Percentiles rank a stretch among this genome's conserved stretches.
phyloP scores from a whole-genome alignment of 768 basidiomycete species.

The Calocybe cyanea region DNA sequence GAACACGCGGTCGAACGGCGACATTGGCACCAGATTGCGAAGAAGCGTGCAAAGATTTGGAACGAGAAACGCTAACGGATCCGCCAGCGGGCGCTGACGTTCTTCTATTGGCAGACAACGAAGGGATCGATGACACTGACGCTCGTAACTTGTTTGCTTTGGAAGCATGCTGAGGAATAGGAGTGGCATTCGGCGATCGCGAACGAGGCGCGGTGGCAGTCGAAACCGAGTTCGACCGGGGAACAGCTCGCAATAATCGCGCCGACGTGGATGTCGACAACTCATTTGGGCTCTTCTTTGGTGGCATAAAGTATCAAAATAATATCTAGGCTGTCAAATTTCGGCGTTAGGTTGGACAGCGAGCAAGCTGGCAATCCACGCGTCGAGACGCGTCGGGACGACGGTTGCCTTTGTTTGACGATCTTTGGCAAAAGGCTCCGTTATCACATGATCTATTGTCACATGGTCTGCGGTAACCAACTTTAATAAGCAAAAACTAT shows the following conservation, averaged over 20 bases:
- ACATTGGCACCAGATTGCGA: conserved; percentile 12
- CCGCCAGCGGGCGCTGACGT: conserved; percentile 35
- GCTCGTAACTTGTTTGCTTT: conserved; percentile 26
- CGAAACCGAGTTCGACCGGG: conserved; percentile 34
- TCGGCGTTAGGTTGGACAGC: too few relatives aligned
- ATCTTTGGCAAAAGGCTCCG: too few relatives aligned
- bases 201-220: conserved; percentile 29
- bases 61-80: conserved; percentile 21
- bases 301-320: conserved; percentile 17
- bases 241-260: conserved; percentile 44
- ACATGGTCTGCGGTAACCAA: too few relatives aligned
- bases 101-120: conserved; percentile 31
- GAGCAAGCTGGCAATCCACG: too few relatives aligned
- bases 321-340: too few relatives aligned
- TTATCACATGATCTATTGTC: too few relatives aligned
- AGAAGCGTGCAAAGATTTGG: conserved; percentile 17
- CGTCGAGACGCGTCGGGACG: too few relatives aligned
- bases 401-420: too few relatives aligned
- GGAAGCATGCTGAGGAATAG: conserved; percentile 33
- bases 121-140: conserved; percentile 33
- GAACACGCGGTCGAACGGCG: conserved; percentile 31
- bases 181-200: conserved; percentile 51
- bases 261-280: conserved; percentile 39
- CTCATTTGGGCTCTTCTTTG: conserved; percentile 35
- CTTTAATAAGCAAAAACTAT: conserved; percentile 10